phyloP scores from a whole-genome alignment of 2,329 filamentous ascomycete genomes.

The Xylaria arbuscula region DNA sequence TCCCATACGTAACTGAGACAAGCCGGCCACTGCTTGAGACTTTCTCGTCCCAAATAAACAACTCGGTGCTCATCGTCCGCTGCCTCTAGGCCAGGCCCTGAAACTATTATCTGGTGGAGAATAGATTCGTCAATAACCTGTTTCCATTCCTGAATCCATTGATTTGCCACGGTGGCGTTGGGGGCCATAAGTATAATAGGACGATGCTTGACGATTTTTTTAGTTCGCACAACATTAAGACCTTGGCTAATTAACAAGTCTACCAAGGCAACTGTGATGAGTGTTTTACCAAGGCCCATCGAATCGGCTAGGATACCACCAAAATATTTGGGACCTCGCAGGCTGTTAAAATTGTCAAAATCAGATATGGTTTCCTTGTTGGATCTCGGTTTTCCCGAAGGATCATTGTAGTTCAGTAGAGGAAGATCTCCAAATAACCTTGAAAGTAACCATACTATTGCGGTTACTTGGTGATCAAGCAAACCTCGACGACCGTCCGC shows the following conservation, averaged over 20 bases:
- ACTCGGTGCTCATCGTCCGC: slow-evolving; percentile 6
- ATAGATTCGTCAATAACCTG: slow-evolving; percentile 28
- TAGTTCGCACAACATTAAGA: slow-evolving; percentile 32
- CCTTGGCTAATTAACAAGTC: slow-evolving; percentile 41
- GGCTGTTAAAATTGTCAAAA: slow-evolving; percentile 29
- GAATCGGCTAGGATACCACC: slow-evolving; percentile 48
- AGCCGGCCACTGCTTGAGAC: slow-evolving; percentile 40
- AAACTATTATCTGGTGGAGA: no score
- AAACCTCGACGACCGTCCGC: slow-evolving; percentile 41
- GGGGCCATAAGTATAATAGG: slow-evolving; percentile 46
- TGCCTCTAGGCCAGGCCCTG: no score
- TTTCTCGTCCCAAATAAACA: slow-evolving; percentile 6
- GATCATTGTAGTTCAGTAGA: slow-evolving; percentile 22
- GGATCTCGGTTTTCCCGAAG: not conserved
- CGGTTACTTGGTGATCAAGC: slow-evolving; percentile 46
- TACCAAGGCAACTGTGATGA: slow-evolving; percentile 42
- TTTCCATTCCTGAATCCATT: slow-evolving; percentile 46
- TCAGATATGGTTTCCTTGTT: slow-evolving; percentile 28
- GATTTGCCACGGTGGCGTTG: slow-evolving; percentile 42
- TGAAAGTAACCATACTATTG: slow-evolving; percentile 48
- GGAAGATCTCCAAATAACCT: slow-evolving; percentile 46
- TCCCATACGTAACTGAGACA: slow-evolving; percentile 44
- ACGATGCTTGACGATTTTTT: slow-evolving; percentile 29
- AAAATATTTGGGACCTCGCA: slow-evolving; percentile 42
- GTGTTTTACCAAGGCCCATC: slow-evolving; percentile 49